Percentiles rank a stretch among this genome's conserved stretches.
Evolutionary conservation across 2,329 filamentous ascomycete species (phyloP).

Genomic region (Metarhizium sp.): DNA sequence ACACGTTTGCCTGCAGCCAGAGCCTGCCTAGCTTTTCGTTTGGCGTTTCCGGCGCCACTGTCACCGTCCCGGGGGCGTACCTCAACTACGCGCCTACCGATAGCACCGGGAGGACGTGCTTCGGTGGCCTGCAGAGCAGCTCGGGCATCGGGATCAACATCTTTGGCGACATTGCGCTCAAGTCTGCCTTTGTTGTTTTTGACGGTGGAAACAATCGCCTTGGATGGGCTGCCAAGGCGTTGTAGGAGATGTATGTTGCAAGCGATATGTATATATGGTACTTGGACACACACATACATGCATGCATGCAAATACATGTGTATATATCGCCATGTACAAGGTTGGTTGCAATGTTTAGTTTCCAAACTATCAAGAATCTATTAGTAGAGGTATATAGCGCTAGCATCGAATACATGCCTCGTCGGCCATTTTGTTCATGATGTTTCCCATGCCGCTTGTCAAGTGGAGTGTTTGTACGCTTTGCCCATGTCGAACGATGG

Average conservation of each 20-base stretch:
- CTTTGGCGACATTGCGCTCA: constrained; percentile 51
- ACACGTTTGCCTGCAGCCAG: constrained; percentile 34
- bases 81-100: constrained; percentile 43
- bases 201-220: constrained; percentile 38
- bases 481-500: too few species aligned
- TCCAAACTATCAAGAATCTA: too few species aligned
- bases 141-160: constrained; percentile 39
- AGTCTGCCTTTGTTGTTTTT: constrained; percentile 49
- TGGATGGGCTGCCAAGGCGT: constrained; percentile 5
- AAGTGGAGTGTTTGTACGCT: too few species aligned
- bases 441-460: too few species aligned
- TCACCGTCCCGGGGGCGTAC: constrained; percentile 40
- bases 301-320: too few species aligned
- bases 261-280: too few species aligned
- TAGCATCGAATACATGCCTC: too few species aligned
- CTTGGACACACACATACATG: too few species aligned
- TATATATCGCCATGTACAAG: too few species aligned
- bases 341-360: too few species aligned
- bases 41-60: constrained; percentile 47
- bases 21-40: constrained; percentile 39
- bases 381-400: too few species aligned
- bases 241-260: neutral
- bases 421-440: too few species aligned
- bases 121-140: constrained; percentile 56
- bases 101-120: constrained; percentile 39